Evolutionary conservation across 805 yeast species (phyloP), one percentile per base, ranked within the genome.

Genomic region (Candida quercuum): DNA sequence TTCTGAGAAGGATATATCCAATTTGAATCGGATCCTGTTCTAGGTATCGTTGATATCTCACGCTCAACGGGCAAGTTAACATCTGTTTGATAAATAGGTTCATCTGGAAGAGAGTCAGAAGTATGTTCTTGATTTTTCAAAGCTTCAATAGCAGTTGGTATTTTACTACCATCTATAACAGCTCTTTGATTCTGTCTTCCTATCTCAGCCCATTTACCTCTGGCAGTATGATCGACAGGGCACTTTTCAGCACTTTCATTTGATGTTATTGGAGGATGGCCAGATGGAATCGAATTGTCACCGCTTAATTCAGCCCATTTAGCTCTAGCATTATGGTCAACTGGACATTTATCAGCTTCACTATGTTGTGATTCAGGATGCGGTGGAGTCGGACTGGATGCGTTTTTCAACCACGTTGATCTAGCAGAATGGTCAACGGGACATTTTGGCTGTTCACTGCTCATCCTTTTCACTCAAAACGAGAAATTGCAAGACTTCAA

Each of bases 1-100:
- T 86, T 85, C 57, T 91, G 95, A 4, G 96, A 86, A 8, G 99
- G 99, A 56, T 91, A 91, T 2, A 91, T 72, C 99, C 99, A 91
- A 63, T 89, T 84, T 1, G 70, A 50, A 13, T 68, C 68, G 1
- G 74, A 54, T 4, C 75, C 81, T 1, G 94, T 82, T 36, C 95
- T 66, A 33, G 96, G 97, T 29, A 89, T 89, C 3, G 94, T 74
- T 9, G 89, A 79, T 4, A 83, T 62, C 49, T 81, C 91, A 43
- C 96, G 67, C 1, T 81, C 86, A n/a, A 72, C 73, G 0, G 94
- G 83, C 24, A 88, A 63, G 1, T 61, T 52, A 0, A 66, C 64
- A 29, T 65, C 45, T 2, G 70, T 63, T 4, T 48, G 47, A 34
- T 61, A 58, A 0, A 46, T 37, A 6, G 71, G 66, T 0, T 52